These are phyloP conservation scores for Xylaria sp. DNA, from an alignment of 495 filamentous ascomycete genomes.

Conservation along the genomic window DNA sequence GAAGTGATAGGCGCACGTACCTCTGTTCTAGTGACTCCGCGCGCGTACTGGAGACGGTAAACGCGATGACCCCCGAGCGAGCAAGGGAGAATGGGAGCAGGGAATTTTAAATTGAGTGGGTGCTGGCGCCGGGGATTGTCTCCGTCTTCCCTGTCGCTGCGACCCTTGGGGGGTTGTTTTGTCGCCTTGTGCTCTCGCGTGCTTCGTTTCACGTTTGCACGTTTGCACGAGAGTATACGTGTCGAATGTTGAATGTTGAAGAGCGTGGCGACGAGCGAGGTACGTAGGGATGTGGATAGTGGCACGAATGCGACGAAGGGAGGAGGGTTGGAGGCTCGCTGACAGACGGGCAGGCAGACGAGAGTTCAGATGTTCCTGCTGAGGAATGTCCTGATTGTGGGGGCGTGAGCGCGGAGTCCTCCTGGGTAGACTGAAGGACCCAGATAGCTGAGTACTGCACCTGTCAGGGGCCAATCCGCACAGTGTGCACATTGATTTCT, in stretches of 20 bases:
- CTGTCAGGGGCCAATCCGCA: conserved; percentile 4
- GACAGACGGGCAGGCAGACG: conserved; percentile 5
- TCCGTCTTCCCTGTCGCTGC: conserved; percentile 21
- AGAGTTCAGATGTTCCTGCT: conserved; percentile 8
- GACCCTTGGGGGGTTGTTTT: not conserved
- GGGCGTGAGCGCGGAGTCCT: not conserved
- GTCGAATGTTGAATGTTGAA: not conserved
- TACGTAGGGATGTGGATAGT: not conserved
- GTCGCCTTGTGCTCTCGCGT: conserved; percentile 10
- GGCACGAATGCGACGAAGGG: conserved; percentile 10
- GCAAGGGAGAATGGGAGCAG: conserved; percentile 12
- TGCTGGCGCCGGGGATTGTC: conserved; percentile 19
- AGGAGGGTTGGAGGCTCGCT: not conserved
- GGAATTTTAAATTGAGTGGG: conserved; percentile 25
- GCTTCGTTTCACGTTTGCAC: conserved; percentile 1
- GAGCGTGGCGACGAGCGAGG: not conserved
- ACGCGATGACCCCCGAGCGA: not conserved
- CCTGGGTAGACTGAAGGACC: not conserved
- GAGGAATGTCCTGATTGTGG: conserved; percentile 5
- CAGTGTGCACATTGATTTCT: not conserved
- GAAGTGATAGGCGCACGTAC: conserved; percentile 22
- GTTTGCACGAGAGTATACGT: not conserved
- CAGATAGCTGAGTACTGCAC: not conserved
- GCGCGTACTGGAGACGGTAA: conserved; percentile 2
- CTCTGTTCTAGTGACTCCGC: conserved; percentile 9